phyloP scores from a whole-genome alignment of 2,329 filamentous ascomycete species.

The Shiraia bambusicola region DNA sequence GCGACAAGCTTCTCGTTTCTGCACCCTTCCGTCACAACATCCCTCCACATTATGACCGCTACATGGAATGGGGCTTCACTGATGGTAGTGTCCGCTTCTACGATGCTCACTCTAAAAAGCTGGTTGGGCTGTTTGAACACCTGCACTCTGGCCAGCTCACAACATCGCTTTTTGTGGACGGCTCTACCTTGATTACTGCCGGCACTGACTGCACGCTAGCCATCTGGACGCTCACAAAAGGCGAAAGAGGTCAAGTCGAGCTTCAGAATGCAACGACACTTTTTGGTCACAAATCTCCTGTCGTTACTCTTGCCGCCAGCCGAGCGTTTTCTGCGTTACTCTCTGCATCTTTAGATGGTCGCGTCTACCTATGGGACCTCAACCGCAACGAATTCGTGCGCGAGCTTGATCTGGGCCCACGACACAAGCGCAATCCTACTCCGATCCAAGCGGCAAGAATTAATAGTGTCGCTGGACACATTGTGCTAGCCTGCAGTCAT shows the following conservation, averaged over 20 bases:
- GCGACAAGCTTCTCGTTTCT: slow-evolving; percentile 80
- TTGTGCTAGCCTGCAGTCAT: slow-evolving; percentile 77
- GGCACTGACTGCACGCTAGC: slow-evolving; percentile 91
- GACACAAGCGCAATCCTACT: slow-evolving; percentile 24
- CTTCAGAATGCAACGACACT: slow-evolving; percentile 76
- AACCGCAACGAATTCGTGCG: slow-evolving; percentile 87
- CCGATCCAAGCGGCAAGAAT: slow-evolving; percentile 72
- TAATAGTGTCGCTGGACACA: slow-evolving; percentile 88
- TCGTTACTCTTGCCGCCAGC: slow-evolving; percentile 80
- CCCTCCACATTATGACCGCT: slow-evolving; percentile 83
- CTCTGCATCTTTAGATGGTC: slow-evolving; percentile 78
- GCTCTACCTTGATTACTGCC: slow-evolving; percentile 85
- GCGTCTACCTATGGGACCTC: slow-evolving; percentile 89
- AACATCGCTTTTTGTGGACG: slow-evolving; percentile 80
- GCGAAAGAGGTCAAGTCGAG: slow-evolving; percentile 67
- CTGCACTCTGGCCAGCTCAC: slow-evolving; percentile 89
- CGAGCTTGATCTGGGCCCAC: slow-evolving; percentile 57
- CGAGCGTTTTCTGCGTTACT: slow-evolving; percentile 86
- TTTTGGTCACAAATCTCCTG: slow-evolving; percentile 85
- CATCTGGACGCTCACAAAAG: slow-evolving; percentile 71
- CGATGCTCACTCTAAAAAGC: slow-evolving; percentile 76
- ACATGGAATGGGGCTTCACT: slow-evolving; percentile 93
- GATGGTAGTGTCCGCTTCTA: slow-evolving; percentile 93
- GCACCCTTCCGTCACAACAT: slow-evolving; percentile 85
- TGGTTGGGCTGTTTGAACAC: slow-evolving; percentile 88